These are phyloP conservation scores for Nannochloropsis granulata DNA, from an alignment of 108 stramenopile species.

Conservation along the genomic window DNA sequence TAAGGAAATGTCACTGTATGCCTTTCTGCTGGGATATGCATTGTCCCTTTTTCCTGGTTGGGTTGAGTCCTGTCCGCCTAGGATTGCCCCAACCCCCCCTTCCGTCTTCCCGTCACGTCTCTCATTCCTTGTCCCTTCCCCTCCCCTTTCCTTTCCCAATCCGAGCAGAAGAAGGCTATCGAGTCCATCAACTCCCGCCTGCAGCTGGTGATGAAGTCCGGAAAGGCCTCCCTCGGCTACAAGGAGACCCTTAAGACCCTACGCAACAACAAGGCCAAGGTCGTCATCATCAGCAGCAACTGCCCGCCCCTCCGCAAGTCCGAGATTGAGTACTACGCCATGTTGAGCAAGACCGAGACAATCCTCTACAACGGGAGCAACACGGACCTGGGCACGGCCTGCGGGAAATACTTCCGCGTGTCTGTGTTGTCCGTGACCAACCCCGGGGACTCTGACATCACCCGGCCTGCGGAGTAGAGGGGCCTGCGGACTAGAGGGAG, in stretches of 20 bases:
- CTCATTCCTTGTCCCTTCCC: neutral
- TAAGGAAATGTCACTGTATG: neutral
- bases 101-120: neutral
- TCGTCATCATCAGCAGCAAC: conserved; percentile 91
- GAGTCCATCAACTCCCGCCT: conserved; percentile 97
- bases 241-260: conserved; percentile 82
- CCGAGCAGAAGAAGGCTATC: conserved; percentile 45
- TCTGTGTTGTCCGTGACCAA: conserved; percentile 75
- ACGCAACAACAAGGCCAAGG: conserved; percentile 75
- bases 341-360: conserved; percentile 87
- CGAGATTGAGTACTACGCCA: conserved; percentile 95
- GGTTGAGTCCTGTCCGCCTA: neutral
- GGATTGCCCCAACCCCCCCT: neutral
- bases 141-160: neutral
- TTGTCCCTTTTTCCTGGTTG: neutral
- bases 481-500: no score
- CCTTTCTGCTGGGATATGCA: neutral
- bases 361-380: conserved; percentile 93
- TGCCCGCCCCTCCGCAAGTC: conserved; percentile 93
- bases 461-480: no score
- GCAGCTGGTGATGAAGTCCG: conserved; percentile 98
- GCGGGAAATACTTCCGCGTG: conserved; percentile 92
- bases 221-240: conserved; percentile 92
- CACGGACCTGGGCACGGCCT: conserved; percentile 90
- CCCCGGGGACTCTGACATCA: conserved; percentile 66